Base-by-base conservation (phyloP, 495 filamentous ascomycete genomes). In the Daldinia caldariorum region DNA sequence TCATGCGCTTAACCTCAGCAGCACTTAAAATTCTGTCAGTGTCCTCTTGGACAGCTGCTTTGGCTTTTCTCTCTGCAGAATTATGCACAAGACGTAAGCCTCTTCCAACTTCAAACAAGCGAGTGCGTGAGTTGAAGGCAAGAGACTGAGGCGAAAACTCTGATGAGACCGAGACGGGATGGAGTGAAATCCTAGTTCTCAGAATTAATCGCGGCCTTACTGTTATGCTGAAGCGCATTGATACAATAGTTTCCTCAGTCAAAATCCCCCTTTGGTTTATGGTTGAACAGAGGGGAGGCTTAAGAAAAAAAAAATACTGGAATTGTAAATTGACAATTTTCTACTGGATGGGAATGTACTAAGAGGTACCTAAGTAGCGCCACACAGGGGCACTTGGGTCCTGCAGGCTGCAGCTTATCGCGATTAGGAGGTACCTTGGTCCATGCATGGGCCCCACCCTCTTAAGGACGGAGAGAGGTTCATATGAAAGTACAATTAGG, bases 261-360 rank as follows among this genome's bases (percentile, higher is more conserved):
- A 12, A 16, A 16, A 13, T 34, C 56, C 8, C 20, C 37, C n/a
- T n/a, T 13, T 13, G 12, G 6, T 47, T 32, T 31, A 35, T 13
- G 4, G 18, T 43, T 14, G 5, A 13, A 43, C 6, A 41, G 47
- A 55, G 26, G 26, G 1, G 14, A 56, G 10, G 50, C 14, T 41
- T 10, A 8, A 5, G n/a, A n/a, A 18, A 32, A 49, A 34, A 7
- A 13, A 47, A 39, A 51, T 58, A 53, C 26, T 38, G 26, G 57
- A 64, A 70, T 70, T 61, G 26, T 22, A 69, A 69, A 69, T 63
- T 34, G 55, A 49, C 39, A 26, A 61, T 20, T 61, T 70, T 70
- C 65, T 56, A 70, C 56, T 70, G 67, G 66, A 63, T 34, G 8
- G 8, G 9, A 47, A 26, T 0, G 20, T 47, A 22, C 8, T 47